phyloP scores from a whole-genome alignment of 192 early-diverging fungal species.

The Endogone sp. region DNA sequence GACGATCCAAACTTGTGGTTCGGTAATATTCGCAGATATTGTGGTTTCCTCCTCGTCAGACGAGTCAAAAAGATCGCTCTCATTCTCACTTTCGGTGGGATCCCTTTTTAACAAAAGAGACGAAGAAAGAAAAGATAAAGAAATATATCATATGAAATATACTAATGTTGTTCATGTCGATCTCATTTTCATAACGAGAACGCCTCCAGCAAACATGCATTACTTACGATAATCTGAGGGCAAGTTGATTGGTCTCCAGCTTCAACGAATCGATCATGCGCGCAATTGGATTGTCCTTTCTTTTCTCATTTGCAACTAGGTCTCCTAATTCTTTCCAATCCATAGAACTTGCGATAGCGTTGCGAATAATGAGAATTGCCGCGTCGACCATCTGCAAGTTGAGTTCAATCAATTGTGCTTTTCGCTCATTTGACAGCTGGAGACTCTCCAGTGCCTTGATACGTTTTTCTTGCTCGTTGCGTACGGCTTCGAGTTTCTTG shows the following conservation, averaged over 20 bases:
- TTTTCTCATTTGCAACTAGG: slow-evolving; percentile 78
- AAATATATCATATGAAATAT: too few species aligned
- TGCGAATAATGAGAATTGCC: slow-evolving; percentile 81
- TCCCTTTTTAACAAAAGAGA: slow-evolving; percentile 32
- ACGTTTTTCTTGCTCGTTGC: slow-evolving; percentile 73
- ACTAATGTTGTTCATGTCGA: slow-evolving; percentile 15
- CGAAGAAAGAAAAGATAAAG: slow-evolving; percentile 17
- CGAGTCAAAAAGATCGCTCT: slow-evolving; percentile 36
- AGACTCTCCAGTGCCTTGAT: slow-evolving; percentile 71
- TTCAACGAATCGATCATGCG: slow-evolving; percentile 69
- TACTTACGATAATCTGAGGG: slow-evolving; percentile 50
- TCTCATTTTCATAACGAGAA: slow-evolving; percentile 14
- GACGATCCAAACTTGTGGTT: slow-evolving; percentile 34
- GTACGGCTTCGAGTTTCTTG: slow-evolving; percentile 82
- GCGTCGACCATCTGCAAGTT: slow-evolving; percentile 85
- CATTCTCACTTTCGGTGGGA: slow-evolving; percentile 31
- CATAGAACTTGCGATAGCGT: slow-evolving; percentile 88
- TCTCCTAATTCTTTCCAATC: slow-evolving; percentile 95
- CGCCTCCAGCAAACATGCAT: slow-evolving; percentile 4
- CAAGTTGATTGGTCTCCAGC: slow-evolving; percentile 78
- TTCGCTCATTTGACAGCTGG: slow-evolving; percentile 62
- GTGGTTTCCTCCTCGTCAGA: slow-evolving; percentile 28
- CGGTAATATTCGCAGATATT: slow-evolving; percentile 30
- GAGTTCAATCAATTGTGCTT: slow-evolving; percentile 83
- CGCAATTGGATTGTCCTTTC: slow-evolving; percentile 77